These are phyloP conservation scores for Kalanchoe fedtschenkoi DNA, from an alignment of 164 flowering plant genomes.

Conservation along the genomic window DNA sequence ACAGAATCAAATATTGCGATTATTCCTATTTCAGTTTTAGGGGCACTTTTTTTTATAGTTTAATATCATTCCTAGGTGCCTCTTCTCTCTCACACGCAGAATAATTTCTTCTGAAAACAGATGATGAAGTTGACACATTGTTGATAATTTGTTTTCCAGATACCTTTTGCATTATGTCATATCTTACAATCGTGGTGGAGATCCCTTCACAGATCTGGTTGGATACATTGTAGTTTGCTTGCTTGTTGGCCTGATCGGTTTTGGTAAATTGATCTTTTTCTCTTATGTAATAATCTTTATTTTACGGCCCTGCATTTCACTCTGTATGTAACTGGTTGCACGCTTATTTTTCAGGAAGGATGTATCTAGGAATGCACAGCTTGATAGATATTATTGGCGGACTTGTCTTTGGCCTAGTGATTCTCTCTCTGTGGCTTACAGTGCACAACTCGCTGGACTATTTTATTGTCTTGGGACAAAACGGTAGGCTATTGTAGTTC, in stretches of 20 bases:
- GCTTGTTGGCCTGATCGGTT: constrained; percentile 53
- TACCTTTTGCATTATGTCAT: constrained; percentile 48
- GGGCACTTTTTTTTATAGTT: too few species aligned
- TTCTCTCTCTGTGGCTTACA: constrained; percentile 66
- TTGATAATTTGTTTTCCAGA: constrained; percentile 23
- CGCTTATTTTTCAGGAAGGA: constrained; percentile 58
- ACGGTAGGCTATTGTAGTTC: constrained; percentile 43
- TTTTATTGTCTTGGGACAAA: constrained; percentile 62
- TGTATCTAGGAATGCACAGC: constrained; percentile 99
- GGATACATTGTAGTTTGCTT: constrained; percentile 39
- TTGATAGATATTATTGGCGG: constrained; percentile 66
- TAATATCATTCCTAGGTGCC: neutral
- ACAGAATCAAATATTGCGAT: too few species aligned
- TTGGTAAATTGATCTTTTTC: constrained; percentile 31
- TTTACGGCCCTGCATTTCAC: constrained; percentile 1
- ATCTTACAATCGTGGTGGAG: constrained; percentile 21
- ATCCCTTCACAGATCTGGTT: constrained; percentile 16
- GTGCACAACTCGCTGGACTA: constrained; percentile 50
- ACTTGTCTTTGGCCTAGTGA: constrained; percentile 50
- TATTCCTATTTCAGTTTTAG: too few species aligned
- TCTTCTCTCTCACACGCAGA: neutral
- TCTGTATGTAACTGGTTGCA: constrained; percentile 11
- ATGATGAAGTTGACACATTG: neutral
- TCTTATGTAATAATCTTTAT: neutral
- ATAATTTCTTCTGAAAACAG: neutral